Base-by-base conservation (phyloP, 495 filamentous ascomycete genomes). In the Penicillium coffeae region DNA sequence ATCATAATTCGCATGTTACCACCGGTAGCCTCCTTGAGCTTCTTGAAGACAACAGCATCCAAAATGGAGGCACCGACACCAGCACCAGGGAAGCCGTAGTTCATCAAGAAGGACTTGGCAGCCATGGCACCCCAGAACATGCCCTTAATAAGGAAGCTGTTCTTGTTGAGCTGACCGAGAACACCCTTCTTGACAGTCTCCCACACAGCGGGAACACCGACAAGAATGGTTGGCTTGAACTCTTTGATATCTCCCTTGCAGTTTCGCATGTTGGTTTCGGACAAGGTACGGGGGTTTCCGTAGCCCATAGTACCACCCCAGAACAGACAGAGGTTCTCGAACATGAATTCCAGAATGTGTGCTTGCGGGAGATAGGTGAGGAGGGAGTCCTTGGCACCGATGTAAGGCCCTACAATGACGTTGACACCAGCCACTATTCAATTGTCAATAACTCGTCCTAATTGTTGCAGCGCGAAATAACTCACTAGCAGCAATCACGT, bases 281-380 rank as follows among this genome's bases (percentile, higher is more conserved):
- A 95, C 41, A 98, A 75, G 1, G 93, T 98, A 61, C 87, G 88
- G 7, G 90, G 87, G 66, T 90, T 95, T 58, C 93, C 93, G 68
- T 98, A 98, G 36, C 93, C 93, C 90, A 98, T 96, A 35, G 86
- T 90, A 33, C 88, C 85, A 55, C 93, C 93, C 93, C 93, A 98
- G 72, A 85, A 93, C 48, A 98, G 63, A 52, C 83, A 85, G 10
- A 90, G 81, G 62, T 93, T 95, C 71, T 98, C 93, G 64, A 98
- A 98, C 56, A 98, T 90, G 67, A 90, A 95, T 68, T 98, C 93
- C 45, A 98, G 80, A 60, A 98, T 97, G 63, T 98, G 93, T 1
- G 93, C 90, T 38, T 91, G 80, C 12, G 93, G 93, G 13, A 98
- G 82, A 66, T 96, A 98, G 25, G 94, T 90, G 51, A 98, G 77